Percentiles rank a stretch among this genome's conserved stretches.
Evolutionary conservation across 2,329 filamentous ascomycete genomes (phyloP).

Genomic region (Tolypocladium album): DNA sequence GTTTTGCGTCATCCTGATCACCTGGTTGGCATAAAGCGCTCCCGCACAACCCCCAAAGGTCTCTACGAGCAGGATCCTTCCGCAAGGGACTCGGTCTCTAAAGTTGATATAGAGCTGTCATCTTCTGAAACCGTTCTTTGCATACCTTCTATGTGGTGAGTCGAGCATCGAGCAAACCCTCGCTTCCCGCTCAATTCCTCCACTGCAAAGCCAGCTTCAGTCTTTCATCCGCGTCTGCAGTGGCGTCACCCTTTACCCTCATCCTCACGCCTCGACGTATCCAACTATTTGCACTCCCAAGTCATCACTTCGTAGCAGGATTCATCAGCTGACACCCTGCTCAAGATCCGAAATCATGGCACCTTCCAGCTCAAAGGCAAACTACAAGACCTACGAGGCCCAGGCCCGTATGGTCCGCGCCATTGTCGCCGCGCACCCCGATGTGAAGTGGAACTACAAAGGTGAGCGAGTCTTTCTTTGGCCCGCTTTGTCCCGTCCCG

Average conservation of each 20-base stretch:
- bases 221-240: not conserved
- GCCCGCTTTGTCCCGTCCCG: not conserved
- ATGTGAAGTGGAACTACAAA: constrained; percentile 47
- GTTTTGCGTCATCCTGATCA: not conserved
- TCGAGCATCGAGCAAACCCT: not conserved
- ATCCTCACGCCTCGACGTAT: not conserved
- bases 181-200: too few species aligned
- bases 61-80: not conserved
- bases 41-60: not conserved
- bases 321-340: not conserved
- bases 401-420: constrained; percentile 50
- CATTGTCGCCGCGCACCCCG: constrained; percentile 45
- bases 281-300: not conserved
- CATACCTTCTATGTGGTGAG: not conserved
- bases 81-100: not conserved
- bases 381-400: constrained; percentile 50
- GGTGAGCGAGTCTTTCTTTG: constrained; percentile 32
- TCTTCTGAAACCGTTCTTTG: not conserved
- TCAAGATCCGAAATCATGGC: constrained; percentile 27
- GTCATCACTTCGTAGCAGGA: too few species aligned
- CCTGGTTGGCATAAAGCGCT: not conserved
- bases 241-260: not conserved
- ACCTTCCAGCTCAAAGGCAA: constrained; percentile 29
- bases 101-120: not conserved
- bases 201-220: not conserved